Evolutionary conservation across 192 early-diverging fungal species (phyloP).

Genomic region (Umbelopsis sp.): DNA sequence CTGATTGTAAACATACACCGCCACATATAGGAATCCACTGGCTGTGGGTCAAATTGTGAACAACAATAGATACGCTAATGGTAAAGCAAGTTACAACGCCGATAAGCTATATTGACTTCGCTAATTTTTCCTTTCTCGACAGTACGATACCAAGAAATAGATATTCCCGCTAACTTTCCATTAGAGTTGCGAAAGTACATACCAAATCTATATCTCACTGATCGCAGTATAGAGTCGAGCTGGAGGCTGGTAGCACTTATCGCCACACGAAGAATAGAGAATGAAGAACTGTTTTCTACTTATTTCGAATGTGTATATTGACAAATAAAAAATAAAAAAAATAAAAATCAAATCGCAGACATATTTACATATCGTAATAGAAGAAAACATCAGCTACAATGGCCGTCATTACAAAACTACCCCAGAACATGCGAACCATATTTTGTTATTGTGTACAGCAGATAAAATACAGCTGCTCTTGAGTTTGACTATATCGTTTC

Average conservation of each 20-base stretch:
- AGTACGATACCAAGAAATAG: constrained; percentile 51
- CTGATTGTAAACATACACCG: background rate
- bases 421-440: too few species aligned
- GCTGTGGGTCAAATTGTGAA: constrained; percentile 51
- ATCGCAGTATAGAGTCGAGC: constrained; percentile 4
- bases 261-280: constrained; percentile 28
- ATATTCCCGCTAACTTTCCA: constrained; percentile 35
- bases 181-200: constrained; percentile 40
- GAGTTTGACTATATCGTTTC: too few species aligned
- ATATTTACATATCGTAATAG: background rate
- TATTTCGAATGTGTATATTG: constrained; percentile 42
- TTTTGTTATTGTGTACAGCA: too few species aligned
- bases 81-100: constrained; percentile 17
- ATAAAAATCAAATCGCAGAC: background rate
- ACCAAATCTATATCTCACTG: constrained; percentile 44
- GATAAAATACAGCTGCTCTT: too few species aligned
- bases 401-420: too few species aligned
- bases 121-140: background rate
- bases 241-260: constrained; percentile 40
- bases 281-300: constrained; percentile 50
- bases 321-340: background rate
- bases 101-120: background rate
- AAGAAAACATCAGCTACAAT: background rate
- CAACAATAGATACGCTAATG: constrained; percentile 45
- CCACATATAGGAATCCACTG: constrained; percentile 40